phyloP scores from a whole-genome alignment of 176 grass and related monocot species.

The Secale cereale region DNA sequence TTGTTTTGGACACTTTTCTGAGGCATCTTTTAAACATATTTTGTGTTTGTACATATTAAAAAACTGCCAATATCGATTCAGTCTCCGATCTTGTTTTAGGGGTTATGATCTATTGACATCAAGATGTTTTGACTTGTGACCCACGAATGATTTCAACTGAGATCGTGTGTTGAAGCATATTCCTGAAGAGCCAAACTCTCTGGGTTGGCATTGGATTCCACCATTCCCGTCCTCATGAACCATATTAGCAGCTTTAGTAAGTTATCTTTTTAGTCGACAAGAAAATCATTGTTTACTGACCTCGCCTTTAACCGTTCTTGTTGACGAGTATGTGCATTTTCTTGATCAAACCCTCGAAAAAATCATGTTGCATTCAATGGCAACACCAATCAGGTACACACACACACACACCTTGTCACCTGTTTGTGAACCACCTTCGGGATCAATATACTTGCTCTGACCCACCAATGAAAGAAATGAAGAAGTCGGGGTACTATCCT shows the following conservation, averaged over 20 bases:
- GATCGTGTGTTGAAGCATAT: conserved; percentile 74
- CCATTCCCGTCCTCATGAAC: conserved; percentile 46
- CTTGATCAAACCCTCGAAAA: conserved; percentile 27
- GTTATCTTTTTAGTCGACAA: conserved; percentile 35
- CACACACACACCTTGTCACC: too few species aligned
- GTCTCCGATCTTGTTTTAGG: conserved; percentile 80
- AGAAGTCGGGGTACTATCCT: too few species aligned
- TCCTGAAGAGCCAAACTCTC: conserved; percentile 53
- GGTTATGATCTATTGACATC: conserved; percentile 71
- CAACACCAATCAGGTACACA: conserved; percentile 46
- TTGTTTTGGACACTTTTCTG: too few species aligned
- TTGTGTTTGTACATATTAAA: neutral
- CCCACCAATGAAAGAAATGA: too few species aligned
- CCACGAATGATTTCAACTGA: conserved; percentile 72
- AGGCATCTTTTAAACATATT: too few species aligned
- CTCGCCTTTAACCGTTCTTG: conserved; percentile 30
- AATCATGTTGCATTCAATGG: conserved; percentile 49
- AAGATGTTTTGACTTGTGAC: conserved; percentile 71
- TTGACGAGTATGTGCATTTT: conserved; percentile 38
- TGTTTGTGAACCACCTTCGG: too few species aligned
- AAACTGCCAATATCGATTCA: conserved; percentile 77
- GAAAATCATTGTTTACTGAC: conserved; percentile 24
- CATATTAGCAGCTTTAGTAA: conserved; percentile 23
- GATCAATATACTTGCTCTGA: too few species aligned
- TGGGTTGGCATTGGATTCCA: conserved; percentile 35